phyloP scores from a whole-genome alignment of 768 basidiomycete genomes.

The Suillus clintonianus region DNA sequence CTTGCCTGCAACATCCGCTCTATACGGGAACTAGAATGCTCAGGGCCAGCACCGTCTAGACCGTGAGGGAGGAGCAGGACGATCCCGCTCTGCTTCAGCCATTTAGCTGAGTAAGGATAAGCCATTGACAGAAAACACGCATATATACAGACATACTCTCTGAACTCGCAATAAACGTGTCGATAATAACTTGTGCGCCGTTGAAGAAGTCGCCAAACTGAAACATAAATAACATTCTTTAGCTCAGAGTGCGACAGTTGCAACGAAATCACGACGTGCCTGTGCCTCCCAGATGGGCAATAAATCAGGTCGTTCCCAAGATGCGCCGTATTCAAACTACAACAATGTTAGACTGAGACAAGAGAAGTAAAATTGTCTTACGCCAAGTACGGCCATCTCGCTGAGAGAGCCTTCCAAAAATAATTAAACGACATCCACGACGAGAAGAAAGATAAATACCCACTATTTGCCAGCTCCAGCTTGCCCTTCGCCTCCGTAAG shows the following conservation, averaged over 20 bases:
- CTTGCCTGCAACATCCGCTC: conserved; percentile 88
- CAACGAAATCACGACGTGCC: conserved; percentile 35
- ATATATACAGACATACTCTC: conserved; percentile 60
- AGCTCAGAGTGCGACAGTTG: not conserved
- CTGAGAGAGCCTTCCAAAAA: conserved; percentile 70
- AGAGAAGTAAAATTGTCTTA: conserved; percentile 36
- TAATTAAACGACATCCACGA: not conserved
- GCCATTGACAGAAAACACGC: not conserved
- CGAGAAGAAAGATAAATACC: conserved; percentile 21
- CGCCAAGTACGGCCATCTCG: conserved; percentile 87
- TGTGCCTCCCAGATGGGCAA: conserved; percentile 94
- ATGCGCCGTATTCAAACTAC: conserved; percentile 88
- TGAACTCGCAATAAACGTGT: conserved; percentile 82
- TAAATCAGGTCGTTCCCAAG: conserved; percentile 83
- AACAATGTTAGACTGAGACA: conserved; percentile 3
- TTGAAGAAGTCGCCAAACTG: conserved; percentile 95
- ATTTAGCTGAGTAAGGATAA: conserved; percentile 65
- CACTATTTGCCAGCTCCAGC: conserved; percentile 87
- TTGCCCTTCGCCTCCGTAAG: conserved; percentile 57
- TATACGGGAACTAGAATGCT: conserved; percentile 87
- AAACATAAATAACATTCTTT: not conserved
- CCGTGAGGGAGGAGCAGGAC: conserved; percentile 88
- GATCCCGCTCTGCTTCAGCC: conserved; percentile 89
- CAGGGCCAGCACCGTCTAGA: conserved; percentile 89
- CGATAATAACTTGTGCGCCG: conserved; percentile 84